Conservation (phyloP, 73 alveolate species). For the Paramecium primaurelia region DNA sequence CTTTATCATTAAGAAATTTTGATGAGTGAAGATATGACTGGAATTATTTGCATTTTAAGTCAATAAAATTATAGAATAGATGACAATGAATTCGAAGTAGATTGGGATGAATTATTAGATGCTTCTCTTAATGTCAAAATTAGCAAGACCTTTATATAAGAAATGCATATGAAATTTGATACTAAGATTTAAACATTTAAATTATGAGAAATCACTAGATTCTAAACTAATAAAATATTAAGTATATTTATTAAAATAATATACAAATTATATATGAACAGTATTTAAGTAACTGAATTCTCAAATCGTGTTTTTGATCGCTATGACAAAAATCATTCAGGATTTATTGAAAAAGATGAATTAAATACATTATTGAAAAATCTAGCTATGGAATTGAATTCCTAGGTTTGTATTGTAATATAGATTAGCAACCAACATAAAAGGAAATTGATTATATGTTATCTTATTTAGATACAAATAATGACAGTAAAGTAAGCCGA, state of each 20-base stretch:
- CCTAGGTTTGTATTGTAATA: neutral
- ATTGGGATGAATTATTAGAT: conserved; percentile 33
- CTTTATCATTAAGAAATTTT: conserved; percentile 49
- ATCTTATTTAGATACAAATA: neutral
- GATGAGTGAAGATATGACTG: conserved; percentile 46
- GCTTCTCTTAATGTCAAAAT: conserved; percentile 12
- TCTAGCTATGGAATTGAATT: neutral
- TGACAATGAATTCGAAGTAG: neutral
- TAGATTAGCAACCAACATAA: neutral
- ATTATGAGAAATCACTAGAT: neutral
- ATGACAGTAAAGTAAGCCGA: neutral
- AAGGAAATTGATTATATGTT: neutral
- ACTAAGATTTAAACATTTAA: neutral
- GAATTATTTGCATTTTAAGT: neutral
- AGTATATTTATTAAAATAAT: neutral
- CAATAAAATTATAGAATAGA: conserved; percentile 8
- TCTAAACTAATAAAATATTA: neutral
- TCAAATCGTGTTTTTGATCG: neutral
- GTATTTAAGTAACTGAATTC: neutral
- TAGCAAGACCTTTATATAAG: conserved; percentile 1
- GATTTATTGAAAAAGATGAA: neutral
- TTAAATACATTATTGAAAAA: neutral
- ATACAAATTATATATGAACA: neutral
- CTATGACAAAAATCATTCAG: neutral
- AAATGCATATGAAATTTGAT: conserved; percentile 36